phyloP scores from a whole-genome alignment of 1,139 yeast species.

The Diutina pseudorugosa region DNA sequence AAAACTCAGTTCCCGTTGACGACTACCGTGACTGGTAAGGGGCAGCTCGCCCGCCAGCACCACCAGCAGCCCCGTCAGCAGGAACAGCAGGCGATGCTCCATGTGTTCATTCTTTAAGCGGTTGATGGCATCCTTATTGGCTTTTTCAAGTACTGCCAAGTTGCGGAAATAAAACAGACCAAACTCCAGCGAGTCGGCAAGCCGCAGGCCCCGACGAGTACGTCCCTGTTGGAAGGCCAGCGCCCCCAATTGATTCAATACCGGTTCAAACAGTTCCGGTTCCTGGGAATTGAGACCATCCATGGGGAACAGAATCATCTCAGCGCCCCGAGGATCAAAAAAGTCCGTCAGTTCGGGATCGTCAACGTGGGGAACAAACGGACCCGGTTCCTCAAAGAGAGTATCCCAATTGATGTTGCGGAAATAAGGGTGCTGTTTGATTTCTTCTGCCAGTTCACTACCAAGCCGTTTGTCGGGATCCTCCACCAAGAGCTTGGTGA shows the following conservation, averaged over 20 bases:
- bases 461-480: conserved; percentile 67
- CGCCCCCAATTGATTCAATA: background rate
- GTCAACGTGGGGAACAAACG: conserved; percentile 72
- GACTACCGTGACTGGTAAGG: background rate
- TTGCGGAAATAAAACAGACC: conserved; percentile 91
- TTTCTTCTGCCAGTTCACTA: conserved; percentile 63
- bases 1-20: background rate
- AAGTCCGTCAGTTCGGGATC: conserved; percentile 87
- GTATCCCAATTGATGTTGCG: conserved; percentile 61
- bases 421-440: conserved; percentile 69
- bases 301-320: conserved; percentile 42
- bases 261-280: conserved; percentile 4
- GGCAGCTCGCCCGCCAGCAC: conserved; percentile 4
- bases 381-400: conserved; percentile 53
- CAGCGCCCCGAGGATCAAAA: conserved; percentile 87
- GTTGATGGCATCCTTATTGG: conserved; percentile 85
- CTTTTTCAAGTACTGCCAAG: conserved; percentile 80
- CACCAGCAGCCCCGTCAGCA: conserved; percentile 9
- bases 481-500: conserved; percentile 44
- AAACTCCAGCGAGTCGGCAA: conserved; percentile 72
- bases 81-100: conserved; percentile 36
- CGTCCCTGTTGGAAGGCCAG: conserved; percentile 23
- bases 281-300: conserved; percentile 18
- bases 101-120: conserved; percentile 74
- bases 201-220: conserved; percentile 54